Base-by-base conservation (phyloP, 1,139 yeast species). In the Yamadazyma sp. region DNA sequence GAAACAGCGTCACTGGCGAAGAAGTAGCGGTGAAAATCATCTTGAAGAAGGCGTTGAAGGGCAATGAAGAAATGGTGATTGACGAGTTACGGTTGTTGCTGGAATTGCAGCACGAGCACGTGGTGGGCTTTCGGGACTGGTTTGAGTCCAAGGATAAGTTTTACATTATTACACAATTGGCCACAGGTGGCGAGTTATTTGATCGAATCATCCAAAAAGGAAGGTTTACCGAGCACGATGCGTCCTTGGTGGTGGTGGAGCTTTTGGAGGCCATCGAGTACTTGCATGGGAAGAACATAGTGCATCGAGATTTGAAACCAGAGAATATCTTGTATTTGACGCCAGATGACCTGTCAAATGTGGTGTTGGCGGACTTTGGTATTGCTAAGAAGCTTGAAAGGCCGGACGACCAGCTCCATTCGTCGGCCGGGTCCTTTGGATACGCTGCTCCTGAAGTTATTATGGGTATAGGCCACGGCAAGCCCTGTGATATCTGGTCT, bases 401-500 rank as follows among this genome's bases (percentile, higher is more conserved):
- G 13, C 67, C 76, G 2, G 74, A 80, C 50, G 90, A 87, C 46
- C 73, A 81, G 46, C 70, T 90, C 42, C 83, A 80, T 20, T 72
- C 85, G 20, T 82, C 86, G 34, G 96, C 96, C 0, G 97, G 97
- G 0, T 84, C 95, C 1, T 80, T 88, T 61, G 96, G 96, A 2
- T 89, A 89, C 57, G 96, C 95, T 4, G 96, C 97, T 0, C 97
- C 97, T 0, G 97, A 89, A 57, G 92, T 89, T 4, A 69, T 89
- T 26, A 61, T 76, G 34, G 82, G 86, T 5, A 63, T 70, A 29
- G 96, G 96, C 6, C 96, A 89, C 62, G 94, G 95, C 31, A 87
- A 85, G 55, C 90, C 96, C 2, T 89, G 95, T 59, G 97, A 89
- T 57, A 75, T 89, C 32, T 89, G 97, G 97, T 84, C 95, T 1